phyloP scores from a whole-genome alignment of 2,329 filamentous ascomycete genomes.

The Arachnomyces sp. region DNA sequence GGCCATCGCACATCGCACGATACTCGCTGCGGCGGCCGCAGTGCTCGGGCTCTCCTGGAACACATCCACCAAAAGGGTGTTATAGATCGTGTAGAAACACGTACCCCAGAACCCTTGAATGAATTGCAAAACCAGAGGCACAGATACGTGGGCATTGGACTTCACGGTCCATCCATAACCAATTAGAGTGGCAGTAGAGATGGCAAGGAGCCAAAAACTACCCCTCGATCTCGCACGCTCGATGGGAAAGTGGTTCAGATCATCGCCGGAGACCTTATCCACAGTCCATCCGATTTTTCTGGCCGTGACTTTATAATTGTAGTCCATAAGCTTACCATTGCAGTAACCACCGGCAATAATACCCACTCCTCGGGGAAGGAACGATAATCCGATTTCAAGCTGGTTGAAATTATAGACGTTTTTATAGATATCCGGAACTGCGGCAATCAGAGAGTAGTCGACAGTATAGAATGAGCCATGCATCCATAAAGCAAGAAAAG shows the following conservation, averaged over 20 bases:
- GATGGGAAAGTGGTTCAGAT: conserved; percentile 22
- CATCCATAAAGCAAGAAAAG: not conserved
- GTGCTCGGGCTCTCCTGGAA: conserved; percentile 13
- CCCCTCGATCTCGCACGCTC: conserved; percentile 17
- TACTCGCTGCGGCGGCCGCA: conserved; percentile 13
- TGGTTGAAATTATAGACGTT: conserved; percentile 1
- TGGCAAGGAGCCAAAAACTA: conserved; percentile 4
- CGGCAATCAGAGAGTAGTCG: not conserved
- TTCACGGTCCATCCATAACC: conserved; percentile 4
- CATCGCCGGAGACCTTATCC: conserved; percentile 23
- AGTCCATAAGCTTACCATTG: conserved; percentile 55
- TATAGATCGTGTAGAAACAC: conserved; percentile 10
- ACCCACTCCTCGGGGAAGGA: not conserved
- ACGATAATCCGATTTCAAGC: conserved; percentile 1
- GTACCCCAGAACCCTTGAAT: conserved; percentile 8
- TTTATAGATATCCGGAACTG: conserved; percentile 2
- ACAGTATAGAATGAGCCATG: conserved; percentile 2
- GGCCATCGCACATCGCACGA: conserved; percentile 12
- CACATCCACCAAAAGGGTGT: conserved; percentile 16
- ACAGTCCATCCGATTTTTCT: conserved; percentile 58
- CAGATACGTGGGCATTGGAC: not conserved
- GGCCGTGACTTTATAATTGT: conserved; percentile 74
- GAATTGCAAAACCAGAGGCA: conserved; percentile 1
- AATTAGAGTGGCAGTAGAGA: not conserved
- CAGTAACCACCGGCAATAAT: not conserved